A percentile compares a stretch with the other conserved stretches of the same genome.
phyloP scores from a whole-genome alignment of 257 asterid species.

The Fraxinus excelsior region DNA sequence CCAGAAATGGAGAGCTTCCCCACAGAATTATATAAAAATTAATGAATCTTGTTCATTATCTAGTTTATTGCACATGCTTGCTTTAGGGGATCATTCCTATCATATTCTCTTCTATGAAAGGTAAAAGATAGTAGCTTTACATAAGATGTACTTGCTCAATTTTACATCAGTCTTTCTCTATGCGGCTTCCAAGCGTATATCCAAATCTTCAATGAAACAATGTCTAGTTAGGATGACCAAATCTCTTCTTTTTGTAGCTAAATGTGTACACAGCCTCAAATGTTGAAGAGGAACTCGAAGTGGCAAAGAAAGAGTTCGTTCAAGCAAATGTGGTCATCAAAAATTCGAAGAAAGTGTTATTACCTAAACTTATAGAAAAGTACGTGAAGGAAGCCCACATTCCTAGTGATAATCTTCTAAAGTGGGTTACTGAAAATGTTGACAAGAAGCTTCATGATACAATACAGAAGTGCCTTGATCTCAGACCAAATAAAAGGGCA shows the following conservation, averaged over 20 bases:
- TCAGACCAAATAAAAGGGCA: conserved; percentile 28
- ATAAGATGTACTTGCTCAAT: not conserved
- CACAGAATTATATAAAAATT: too few relatives aligned
- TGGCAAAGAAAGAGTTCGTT: conserved; percentile 56
- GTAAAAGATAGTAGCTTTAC: not conserved
- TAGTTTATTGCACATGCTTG: not conserved
- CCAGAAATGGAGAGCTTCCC: too few relatives aligned
- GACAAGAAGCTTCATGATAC: conserved; percentile 52
- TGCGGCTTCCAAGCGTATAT: not conserved
- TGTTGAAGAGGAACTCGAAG: conserved; percentile 49
- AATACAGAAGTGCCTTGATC: conserved; percentile 43
- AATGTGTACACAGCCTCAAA: conserved; percentile 52
- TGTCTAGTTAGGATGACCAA: not conserved
- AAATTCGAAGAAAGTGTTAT: conserved; percentile 47
- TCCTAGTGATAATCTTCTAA: conserved; percentile 43
- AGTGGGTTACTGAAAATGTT: conserved; percentile 46
- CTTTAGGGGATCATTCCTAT: not conserved
- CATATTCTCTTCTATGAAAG: not conserved
- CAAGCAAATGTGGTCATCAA: conserved; percentile 48
- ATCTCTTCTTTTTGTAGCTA: conserved; percentile 37
- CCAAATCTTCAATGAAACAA: not conserved
- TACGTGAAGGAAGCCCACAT: conserved; percentile 53
- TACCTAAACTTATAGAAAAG: conserved; percentile 52
- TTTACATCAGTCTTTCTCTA: not conserved
- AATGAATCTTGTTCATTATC: not conserved